Conservation (phyloP, 306 rosid genomes). For the Cicer arietinum region DNA sequence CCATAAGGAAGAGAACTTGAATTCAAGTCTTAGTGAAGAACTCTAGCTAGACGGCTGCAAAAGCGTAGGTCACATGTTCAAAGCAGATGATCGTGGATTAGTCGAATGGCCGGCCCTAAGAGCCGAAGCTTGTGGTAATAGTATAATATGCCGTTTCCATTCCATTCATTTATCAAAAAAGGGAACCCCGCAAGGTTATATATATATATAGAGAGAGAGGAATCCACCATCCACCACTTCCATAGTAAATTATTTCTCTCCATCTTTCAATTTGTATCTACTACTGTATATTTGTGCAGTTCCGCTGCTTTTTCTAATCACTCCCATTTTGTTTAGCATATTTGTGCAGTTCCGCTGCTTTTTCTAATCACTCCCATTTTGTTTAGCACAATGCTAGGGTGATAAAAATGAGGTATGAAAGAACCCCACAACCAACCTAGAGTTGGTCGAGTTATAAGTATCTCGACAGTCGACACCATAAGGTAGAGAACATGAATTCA, state of each 20-base stretch:
- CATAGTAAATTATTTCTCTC: no score
- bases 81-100: neutral
- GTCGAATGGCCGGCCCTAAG: neutral
- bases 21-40: neutral
- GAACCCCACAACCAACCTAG: neutral
- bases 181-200: no score
- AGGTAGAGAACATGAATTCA: neutral
- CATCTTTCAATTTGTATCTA: neutral
- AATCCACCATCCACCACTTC: no score
- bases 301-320: neutral
- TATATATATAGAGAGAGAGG: no score
- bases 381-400: neutral
- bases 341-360: constrained; percentile 1
- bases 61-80: neutral
- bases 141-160: no score
- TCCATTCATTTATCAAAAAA: no score
- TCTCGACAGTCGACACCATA: neutral
- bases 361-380: neutral
- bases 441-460: neutral
- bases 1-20: neutral
- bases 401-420: neutral
- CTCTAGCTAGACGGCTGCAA: neutral
- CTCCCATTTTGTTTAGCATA: neutral
- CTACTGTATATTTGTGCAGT: neutral
- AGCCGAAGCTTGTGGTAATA: neutral